phyloP scores from a whole-genome alignment of 148 eudicot genomes.

The Rhododendron mucronatum region DNA sequence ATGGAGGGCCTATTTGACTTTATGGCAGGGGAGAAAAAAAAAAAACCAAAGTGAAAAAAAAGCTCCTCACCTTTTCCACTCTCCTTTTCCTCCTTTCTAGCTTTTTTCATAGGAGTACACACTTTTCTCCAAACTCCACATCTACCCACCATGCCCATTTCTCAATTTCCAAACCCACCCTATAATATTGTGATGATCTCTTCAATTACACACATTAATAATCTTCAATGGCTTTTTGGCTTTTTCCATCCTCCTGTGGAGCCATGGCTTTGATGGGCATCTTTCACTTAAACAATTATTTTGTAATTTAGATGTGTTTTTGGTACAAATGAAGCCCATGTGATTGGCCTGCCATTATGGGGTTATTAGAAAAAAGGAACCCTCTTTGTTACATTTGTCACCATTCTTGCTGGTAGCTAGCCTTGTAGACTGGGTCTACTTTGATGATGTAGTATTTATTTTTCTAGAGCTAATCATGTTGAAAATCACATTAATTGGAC shows the following conservation, averaged over 20 bases:
- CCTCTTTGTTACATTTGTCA: not conserved
- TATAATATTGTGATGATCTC: constrained; percentile 45
- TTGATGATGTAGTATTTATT: not conserved
- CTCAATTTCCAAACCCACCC: constrained; percentile 35
- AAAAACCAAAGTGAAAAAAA: constrained; percentile 14
- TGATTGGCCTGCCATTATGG: not conserved
- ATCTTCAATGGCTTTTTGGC: constrained; percentile 12
- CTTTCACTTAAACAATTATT: constrained; percentile 4
- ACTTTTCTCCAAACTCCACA: constrained; percentile 35
- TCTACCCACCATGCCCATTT: constrained; percentile 48
- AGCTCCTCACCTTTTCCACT: constrained; percentile 44
- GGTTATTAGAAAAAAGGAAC: not conserved
- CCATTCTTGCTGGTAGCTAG: not conserved
- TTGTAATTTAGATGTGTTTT: not conserved
- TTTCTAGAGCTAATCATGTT: not conserved
- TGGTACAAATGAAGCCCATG: constrained; percentile 1
- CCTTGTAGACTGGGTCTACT: not conserved
- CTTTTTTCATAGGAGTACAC: not conserved
- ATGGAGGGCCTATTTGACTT: constrained; percentile 43
- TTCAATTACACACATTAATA: constrained; percentile 41
- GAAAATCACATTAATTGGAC: no score
- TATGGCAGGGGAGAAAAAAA: constrained; percentile 12
- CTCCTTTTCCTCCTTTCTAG: constrained; percentile 8
- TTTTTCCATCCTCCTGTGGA: not conserved
- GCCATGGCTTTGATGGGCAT: constrained; percentile 12